Base-by-base conservation (phyloP, 2,329 filamentous ascomycete genomes). In the Exophiala phaeomuriformis region DNA sequence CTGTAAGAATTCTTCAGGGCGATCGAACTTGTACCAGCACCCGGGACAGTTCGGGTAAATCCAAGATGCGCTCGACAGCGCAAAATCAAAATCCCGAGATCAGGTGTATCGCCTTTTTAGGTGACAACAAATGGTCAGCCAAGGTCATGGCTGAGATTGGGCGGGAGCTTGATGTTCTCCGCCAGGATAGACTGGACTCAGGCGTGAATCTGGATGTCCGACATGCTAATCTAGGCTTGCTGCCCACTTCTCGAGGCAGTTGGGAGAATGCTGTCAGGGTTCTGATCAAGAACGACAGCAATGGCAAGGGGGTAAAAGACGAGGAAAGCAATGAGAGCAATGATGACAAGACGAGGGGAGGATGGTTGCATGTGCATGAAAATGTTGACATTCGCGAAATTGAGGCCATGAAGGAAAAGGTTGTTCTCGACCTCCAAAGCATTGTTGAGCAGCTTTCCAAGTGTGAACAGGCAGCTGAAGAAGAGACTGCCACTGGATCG, bases 101-200 rank as follows among this genome's bases (percentile, higher is more conserved):
- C 60, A 74, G 74, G 50, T 83, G 89, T 36, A 66, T 86, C 0
- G 76, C 89, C 1, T 87, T 90, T 60, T 69, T 82, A 36, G 85
- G 89, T 61, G 79, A 84, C 65, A 90, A 90, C 61, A 67, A 67
- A 31, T 70, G 72, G 55, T 83, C 84, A 0, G 68, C 69, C 5
- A 55, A 67, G 12, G 69, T 73, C 50, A 65, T 74, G 60, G 63
- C 19, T 19, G 19, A 19, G 19, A 19, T 19, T 19, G 19, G 19
- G 19, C 19, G 19, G 19, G 19, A 19, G 19, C 19, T 19, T 19
- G 19, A 19, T 19, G 19, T 19, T 19, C 19, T 19, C 19, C 19
- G 19, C 19, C 19, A 19, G 19, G 19, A 19, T 19, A 19, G 19
- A 19, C 19, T 19, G 19, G 19, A 19, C 19, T 19, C 19, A 2